phyloP scores from a whole-genome alignment of 2,329 filamentous ascomycete species.

The Exophiala xenobiotica region DNA sequence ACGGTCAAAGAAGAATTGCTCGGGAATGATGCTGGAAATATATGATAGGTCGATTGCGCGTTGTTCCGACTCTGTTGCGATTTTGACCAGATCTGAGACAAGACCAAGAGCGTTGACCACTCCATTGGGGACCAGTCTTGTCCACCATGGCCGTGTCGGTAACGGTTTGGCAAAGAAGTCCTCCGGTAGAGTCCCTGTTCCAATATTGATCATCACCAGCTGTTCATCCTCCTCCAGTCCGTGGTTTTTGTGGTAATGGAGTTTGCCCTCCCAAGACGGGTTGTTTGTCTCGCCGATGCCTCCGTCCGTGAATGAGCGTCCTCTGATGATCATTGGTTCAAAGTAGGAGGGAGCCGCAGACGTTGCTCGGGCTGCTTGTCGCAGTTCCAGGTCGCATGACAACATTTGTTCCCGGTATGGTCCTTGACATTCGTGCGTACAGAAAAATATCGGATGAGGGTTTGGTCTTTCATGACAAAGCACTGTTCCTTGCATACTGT shows the following conservation, averaged over 20 bases:
- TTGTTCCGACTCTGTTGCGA: slow-evolving; percentile 27
- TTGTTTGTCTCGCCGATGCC: slow-evolving; percentile 28
- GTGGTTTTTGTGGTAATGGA: slow-evolving; percentile 24
- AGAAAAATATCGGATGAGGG: slow-evolving; percentile 23
- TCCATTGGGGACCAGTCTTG: slow-evolving; percentile 19
- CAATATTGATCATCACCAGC: slow-evolving; percentile 27
- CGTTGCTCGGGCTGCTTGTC: slow-evolving; percentile 27
- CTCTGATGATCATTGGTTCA: slow-evolving; percentile 22
- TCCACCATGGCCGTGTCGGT: slow-evolving; percentile 22
- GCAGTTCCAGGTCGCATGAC: slow-evolving; percentile 20
- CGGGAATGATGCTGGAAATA: slow-evolving; percentile 18
- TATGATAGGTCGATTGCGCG: slow-evolving; percentile 15
- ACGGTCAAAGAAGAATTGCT: slow-evolving; percentile 23
- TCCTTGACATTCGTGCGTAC: slow-evolving; percentile 25
- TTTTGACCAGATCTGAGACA: slow-evolving; percentile 23
- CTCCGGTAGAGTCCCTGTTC: slow-evolving; percentile 20
- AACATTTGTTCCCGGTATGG: slow-evolving; percentile 19
- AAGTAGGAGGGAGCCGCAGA: slow-evolving; percentile 29
- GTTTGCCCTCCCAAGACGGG: slow-evolving; percentile 24
- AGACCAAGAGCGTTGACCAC: slow-evolving; percentile 20
- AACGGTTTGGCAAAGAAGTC: slow-evolving; percentile 3
- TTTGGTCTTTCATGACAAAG: slow-evolving; percentile 22
- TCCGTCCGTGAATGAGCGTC: slow-evolving; percentile 21
- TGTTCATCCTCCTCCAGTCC: slow-evolving; percentile 12
- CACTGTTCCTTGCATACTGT: slow-evolving; percentile 22